A percentile compares a stretch with the other conserved stretches of the same genome.
These are phyloP conservation scores for Huntiella abstrusa DNA, from an alignment of 2,329 filamentous ascomycete species.

Conservation along the genomic window DNA sequence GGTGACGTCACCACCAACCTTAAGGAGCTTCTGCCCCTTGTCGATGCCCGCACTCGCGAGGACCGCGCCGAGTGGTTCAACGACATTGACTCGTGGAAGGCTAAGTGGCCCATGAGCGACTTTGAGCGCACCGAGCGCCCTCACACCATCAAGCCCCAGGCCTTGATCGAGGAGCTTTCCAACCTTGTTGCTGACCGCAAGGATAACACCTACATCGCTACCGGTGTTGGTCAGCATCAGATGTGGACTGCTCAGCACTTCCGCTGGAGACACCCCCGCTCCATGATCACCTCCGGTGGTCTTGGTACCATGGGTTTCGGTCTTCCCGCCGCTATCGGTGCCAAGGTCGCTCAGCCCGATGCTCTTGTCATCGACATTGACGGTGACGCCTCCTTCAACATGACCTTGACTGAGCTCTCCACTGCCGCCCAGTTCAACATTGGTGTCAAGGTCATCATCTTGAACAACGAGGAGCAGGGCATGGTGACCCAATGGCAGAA, in stretches of 20 bases:
- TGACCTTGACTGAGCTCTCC: slow-evolving; percentile 90
- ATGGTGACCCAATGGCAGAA: slow-evolving; percentile 97
- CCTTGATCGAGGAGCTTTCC: slow-evolving; percentile 77
- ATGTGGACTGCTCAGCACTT: slow-evolving; percentile 98
- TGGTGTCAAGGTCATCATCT: slow-evolving; percentile 78
- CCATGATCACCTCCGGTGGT: slow-evolving; percentile 92
- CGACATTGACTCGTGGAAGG: slow-evolving; percentile 82
- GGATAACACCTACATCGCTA: slow-evolving; percentile 70
- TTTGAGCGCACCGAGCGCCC: slow-evolving; percentile 63
- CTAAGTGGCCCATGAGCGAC: slow-evolving; percentile 64
- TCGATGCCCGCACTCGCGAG: slow-evolving; percentile 40
- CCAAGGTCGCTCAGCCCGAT: slow-evolving; percentile 63
- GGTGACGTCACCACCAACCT: slow-evolving; percentile 78
- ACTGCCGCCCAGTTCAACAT: slow-evolving; percentile 94
- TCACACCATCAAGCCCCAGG: slow-evolving; percentile 84
- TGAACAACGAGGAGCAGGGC: slow-evolving; percentile 94
- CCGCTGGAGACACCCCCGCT: slow-evolving; percentile 77
- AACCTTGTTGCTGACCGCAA: slow-evolving; percentile 65
- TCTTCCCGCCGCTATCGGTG: slow-evolving; percentile 83
- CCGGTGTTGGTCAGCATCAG: slow-evolving; percentile 92
- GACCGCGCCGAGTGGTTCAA: slow-evolving; percentile 72
- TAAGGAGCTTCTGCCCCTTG: slow-evolving; percentile 49
- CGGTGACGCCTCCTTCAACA: slow-evolving; percentile 96
- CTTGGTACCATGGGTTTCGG: slow-evolving; percentile 80
- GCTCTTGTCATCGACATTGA: slow-evolving; percentile 89